Evolutionary conservation across 1,284 basidiomycete species (phyloP).

Genomic region (Thelephora terrestris): DNA sequence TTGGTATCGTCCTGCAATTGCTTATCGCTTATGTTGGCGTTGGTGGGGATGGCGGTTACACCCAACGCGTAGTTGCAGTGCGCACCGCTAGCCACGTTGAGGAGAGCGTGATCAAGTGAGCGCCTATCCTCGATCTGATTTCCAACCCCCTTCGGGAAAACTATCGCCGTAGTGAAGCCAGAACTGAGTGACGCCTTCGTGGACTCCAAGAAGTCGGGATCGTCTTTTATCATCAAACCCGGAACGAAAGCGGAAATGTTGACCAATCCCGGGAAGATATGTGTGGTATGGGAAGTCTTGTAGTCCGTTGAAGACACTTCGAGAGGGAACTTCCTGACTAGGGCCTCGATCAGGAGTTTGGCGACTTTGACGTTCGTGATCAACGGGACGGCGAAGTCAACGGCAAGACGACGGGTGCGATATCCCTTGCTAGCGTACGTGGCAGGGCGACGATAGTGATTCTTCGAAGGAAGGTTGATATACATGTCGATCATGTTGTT

Average conservation of each 20-base stretch:
- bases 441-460: slow-evolving; percentile 94
- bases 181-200: slow-evolving; percentile 77
- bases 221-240: slow-evolving; percentile 46
- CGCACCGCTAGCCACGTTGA: slow-evolving; percentile 52
- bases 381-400: slow-evolving; percentile 95
- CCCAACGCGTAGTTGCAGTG: slow-evolving; percentile 85
- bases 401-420: slow-evolving; percentile 96
- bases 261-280: slow-evolving; percentile 88
- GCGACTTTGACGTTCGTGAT: slow-evolving; percentile 99
- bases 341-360: slow-evolving; percentile 92
- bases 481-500: slow-evolving; percentile 98
- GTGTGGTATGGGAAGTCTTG: slow-evolving; percentile 89
- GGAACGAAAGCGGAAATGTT: slow-evolving; percentile 90
- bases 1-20: slow-evolving; percentile 73
- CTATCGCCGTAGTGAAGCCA: slow-evolving; percentile 78
- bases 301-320: slow-evolving; percentile 89
- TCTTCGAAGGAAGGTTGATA: slow-evolving; percentile 98
- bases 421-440: slow-evolving; percentile 98
- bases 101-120: slow-evolving; percentile 60
- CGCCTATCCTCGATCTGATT: slow-evolving; percentile 56
- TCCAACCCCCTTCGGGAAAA: slow-evolving; percentile 64
- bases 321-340: slow-evolving; percentile 81
- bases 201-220: slow-evolving; percentile 56
- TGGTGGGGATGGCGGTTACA: slow-evolving; percentile 65
- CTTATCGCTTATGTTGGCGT: slow-evolving; percentile 60